phyloP scores from a whole-genome alignment of 495 filamentous ascomycete genomes.

The Emericellopsis terricola region DNA sequence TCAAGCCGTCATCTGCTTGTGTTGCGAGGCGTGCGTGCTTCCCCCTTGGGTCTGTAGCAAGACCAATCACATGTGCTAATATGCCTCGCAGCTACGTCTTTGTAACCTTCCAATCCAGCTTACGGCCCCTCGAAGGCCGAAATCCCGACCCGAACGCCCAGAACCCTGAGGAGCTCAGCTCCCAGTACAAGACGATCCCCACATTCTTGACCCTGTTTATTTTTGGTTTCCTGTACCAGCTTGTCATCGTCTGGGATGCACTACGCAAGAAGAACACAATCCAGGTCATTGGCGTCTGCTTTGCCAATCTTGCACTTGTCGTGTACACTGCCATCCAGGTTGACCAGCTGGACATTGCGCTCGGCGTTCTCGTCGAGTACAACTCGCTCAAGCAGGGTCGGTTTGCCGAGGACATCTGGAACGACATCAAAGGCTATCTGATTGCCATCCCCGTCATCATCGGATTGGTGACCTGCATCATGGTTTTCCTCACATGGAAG shows the following conservation, averaged over 20 bases:
- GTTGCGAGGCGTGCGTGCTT: constrained; percentile 62
- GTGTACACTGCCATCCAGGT: constrained; percentile 87
- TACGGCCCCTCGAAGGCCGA: constrained; percentile 12
- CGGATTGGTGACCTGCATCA: constrained; percentile 48
- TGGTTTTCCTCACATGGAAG: constrained; percentile 74
- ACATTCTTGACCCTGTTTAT: constrained; percentile 94
- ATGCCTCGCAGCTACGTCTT: constrained; percentile 46
- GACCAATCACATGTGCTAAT: no score
- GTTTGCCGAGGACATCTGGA: constrained; percentile 37
- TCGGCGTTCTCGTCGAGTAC: constrained; percentile 23
- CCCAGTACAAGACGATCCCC: constrained; percentile 50
- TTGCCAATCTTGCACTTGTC: constrained; percentile 78
- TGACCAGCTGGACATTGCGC: constrained; percentile 64
- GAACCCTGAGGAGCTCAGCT: constrained; percentile 9
- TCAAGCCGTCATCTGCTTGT: constrained; percentile 64
- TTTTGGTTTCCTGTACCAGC: constrained; percentile 85
- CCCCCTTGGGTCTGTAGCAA: no score
- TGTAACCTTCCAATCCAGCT: constrained; percentile 40
- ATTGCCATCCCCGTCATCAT: constrained; percentile 78
- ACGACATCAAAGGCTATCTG: constrained; percentile 48
- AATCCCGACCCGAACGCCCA: constrained; percentile 6
- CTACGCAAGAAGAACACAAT: constrained; percentile 93
- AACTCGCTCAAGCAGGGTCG: constrained; percentile 18
- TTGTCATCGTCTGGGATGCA: constrained; percentile 82
- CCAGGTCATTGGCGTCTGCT: constrained; percentile 87